Percentiles rank a stretch among this genome's conserved stretches.
Conservation (phyloP, 129 eudicot genomes). For the Lactuca sativa region DNA sequence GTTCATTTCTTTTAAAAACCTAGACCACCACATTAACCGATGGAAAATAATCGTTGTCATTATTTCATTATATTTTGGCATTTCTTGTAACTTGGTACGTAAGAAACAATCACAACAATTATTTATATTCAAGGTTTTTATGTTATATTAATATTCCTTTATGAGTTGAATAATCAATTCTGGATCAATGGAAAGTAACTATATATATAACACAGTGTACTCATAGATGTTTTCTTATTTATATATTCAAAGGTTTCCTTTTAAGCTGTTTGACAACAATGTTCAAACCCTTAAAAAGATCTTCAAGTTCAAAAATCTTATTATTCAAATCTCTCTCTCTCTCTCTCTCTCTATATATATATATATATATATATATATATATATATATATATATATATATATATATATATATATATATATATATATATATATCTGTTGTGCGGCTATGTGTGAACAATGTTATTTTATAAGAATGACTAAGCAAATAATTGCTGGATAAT, state of each 20-base stretch:
- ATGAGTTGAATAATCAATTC: conserved; percentile 11
- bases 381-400: no score
- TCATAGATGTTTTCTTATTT: conserved; percentile 17
- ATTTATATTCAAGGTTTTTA: not conserved
- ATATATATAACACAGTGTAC: conserved; percentile 17
- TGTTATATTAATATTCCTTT: conserved; percentile 4
- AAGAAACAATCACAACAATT: not conserved
- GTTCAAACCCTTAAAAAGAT: conserved; percentile 23
- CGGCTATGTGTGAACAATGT: no score
- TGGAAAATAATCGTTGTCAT: conserved; percentile 3
- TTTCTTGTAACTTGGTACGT: not conserved
- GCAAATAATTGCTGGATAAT: no score
- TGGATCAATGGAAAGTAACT: conserved; percentile 9
- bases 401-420: no score
- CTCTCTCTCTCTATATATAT: no score
- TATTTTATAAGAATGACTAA: no score
- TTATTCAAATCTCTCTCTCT: no score
- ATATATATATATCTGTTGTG: no score
- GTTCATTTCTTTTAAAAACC: not conserved
- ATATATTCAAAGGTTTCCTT: conserved; percentile 22
- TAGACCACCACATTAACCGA: not conserved
- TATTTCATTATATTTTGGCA: not conserved
- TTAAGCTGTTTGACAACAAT: conserved; percentile 25
- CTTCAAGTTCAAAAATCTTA: conserved; percentile 7
- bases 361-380: no score